A percentile compares a stretch with the other conserved stretches of the same genome.
These are phyloP conservation scores for Spathaspora gorwiae DNA, from an alignment of 805 yeast species.

Conservation along the genomic window DNA sequence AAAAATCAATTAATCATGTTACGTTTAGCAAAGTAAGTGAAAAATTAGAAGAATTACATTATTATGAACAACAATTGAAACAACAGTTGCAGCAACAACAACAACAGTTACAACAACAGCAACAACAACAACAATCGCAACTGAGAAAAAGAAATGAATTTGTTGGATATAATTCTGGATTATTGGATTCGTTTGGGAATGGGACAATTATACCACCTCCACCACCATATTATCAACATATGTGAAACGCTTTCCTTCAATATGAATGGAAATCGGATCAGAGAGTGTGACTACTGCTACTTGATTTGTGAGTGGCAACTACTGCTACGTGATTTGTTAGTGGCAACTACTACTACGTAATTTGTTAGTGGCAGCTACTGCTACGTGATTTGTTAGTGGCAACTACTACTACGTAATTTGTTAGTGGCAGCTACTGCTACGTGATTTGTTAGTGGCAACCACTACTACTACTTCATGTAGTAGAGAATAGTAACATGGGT, in stretches of 20 bases:
- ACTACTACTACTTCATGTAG: no score
- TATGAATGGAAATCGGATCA: no score
- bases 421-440: no score
- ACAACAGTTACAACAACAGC: conserved; percentile 2
- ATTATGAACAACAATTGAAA: neutral
- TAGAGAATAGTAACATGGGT: no score
- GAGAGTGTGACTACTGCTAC: no score
- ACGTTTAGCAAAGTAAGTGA: conserved; percentile 15
- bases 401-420: no score
- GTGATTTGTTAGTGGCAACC: no score
- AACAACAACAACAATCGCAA: conserved; percentile 3
- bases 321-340: no score
- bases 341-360: no score
- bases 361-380: no score
- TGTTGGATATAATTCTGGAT: conserved; percentile 1
- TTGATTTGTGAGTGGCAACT: no score
- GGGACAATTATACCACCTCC: conserved; percentile 6
- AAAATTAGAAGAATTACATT: conserved; percentile 12
- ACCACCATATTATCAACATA: conserved; percentile 9
- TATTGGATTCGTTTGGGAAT: conserved; percentile 5
- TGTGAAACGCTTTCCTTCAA: neutral
- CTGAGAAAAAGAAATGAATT: neutral
- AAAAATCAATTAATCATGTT: conserved; percentile 9
- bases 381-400: no score
- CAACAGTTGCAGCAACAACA: conserved; percentile 1